These are phyloP conservation scores for Claviceps africana DNA, from an alignment of 2,329 filamentous ascomycete genomes.

Conservation along the genomic window DNA sequence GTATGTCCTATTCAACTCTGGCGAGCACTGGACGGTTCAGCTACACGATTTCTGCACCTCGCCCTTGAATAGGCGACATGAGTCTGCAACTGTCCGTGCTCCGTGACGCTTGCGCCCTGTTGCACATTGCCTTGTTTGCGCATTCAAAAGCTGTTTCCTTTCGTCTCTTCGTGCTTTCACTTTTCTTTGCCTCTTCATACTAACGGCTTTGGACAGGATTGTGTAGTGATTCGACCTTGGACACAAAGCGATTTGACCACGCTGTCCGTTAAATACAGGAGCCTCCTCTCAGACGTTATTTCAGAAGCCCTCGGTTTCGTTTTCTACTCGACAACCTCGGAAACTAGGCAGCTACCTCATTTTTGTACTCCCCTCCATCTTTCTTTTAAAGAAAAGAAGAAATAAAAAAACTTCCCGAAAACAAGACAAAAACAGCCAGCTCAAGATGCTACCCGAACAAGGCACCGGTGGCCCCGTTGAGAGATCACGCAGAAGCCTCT, in stretches of 20 bases:
- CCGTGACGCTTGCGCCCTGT: conserved; percentile 10
- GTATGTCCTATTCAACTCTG: conserved; percentile 1
- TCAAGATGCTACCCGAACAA: conserved; percentile 30
- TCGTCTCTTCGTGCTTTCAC: background rate
- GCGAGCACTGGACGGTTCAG: background rate
- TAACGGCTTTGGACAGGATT: background rate
- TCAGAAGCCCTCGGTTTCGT: background rate
- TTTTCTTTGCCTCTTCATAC: background rate
- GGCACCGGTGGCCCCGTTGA: conserved; percentile 28
- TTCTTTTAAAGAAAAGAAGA: background rate
- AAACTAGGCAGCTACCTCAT: background rate
- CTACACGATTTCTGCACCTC: conserved; percentile 4
- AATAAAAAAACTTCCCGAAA: background rate
- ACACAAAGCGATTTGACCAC: background rate
- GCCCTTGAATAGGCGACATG: conserved; percentile 9
- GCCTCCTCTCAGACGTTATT: background rate
- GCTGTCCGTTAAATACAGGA: background rate
- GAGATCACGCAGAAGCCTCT: conserved; percentile 20
- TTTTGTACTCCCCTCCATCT: background rate
- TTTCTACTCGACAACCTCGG: background rate
- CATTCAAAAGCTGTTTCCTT: background rate
- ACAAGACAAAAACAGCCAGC: background rate
- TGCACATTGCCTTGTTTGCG: conserved; percentile 4
- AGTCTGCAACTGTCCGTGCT: conserved; percentile 15
- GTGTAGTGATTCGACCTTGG: background rate